A percentile compares a stretch with the other conserved stretches of the same genome.
phyloP scores from a whole-genome alignment of 2,329 filamentous ascomycete genomes.

The Colletotrichum noveboracense region DNA sequence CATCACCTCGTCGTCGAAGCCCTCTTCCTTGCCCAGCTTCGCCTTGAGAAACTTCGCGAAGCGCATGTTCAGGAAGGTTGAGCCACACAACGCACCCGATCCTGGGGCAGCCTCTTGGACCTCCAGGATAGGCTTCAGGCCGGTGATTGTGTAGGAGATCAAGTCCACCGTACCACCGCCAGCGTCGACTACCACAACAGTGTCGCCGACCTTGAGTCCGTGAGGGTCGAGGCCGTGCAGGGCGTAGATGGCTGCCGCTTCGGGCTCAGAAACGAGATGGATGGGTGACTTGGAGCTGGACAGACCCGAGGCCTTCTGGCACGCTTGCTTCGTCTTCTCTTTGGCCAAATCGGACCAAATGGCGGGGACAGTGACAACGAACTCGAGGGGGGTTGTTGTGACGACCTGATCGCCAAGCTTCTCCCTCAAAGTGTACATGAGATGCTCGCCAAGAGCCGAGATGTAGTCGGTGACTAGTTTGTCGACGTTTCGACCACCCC shows the following conservation, averaged over 20 bases:
- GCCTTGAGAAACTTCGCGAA: slow-evolving; percentile 50
- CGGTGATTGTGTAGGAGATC: slow-evolving; percentile 55
- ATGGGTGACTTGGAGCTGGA: slow-evolving; percentile 37
- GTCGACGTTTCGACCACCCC: slow-evolving; percentile 39
- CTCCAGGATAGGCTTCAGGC: slow-evolving; percentile 46
- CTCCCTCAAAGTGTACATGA: slow-evolving; percentile 47
- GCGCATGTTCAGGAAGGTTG: slow-evolving; percentile 52
- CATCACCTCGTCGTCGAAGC: slow-evolving; percentile 46
- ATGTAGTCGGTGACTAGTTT: slow-evolving; percentile 54
- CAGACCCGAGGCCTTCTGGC: slow-evolving; percentile 39
- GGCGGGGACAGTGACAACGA: slow-evolving; percentile 62
- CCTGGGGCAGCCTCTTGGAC: slow-evolving; percentile 55
- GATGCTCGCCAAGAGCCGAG: slow-evolving; percentile 52
- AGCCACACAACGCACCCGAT: slow-evolving; percentile 55
- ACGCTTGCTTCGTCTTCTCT: slow-evolving; percentile 52
- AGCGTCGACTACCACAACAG: slow-evolving; percentile 59
- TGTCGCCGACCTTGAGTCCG: slow-evolving; percentile 47
- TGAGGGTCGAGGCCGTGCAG: slow-evolving; percentile 47
- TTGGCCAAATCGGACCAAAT: slow-evolving; percentile 64
- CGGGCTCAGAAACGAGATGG: slow-evolving; percentile 55
- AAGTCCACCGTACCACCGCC: slow-evolving; percentile 61
- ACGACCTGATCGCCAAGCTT: slow-evolving; percentile 47
- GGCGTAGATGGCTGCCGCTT: slow-evolving; percentile 57
- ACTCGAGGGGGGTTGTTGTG: slow-evolving; percentile 51
- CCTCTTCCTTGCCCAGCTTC: slow-evolving; percentile 47